Evolutionary conservation across 1,139 yeast species (phyloP), one percentile per base, ranked within the genome.

Genomic region (Saccharomyces hybrid): DNA sequence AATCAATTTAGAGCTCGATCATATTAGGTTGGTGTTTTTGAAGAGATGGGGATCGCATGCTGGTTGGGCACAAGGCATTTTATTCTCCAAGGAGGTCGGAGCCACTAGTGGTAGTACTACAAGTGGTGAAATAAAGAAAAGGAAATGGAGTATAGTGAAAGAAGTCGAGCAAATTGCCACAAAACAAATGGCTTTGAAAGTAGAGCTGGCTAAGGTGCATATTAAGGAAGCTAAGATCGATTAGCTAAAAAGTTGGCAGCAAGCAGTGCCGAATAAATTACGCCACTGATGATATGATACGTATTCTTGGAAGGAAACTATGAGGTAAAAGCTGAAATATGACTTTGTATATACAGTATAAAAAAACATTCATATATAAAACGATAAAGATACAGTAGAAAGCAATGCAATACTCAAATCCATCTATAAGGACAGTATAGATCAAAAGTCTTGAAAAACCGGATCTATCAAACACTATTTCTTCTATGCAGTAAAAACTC

Each of bases 1-100:
- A 58, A 78, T 77, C 13, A 78, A 82, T 2, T 86, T 88, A 65
- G 79, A 75, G 26, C 77, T 78, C 16, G 72, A 69, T 51, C 49
- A 57, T 47, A 84, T 89, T 3, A 75, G 93, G 42, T 64, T 66
- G 5, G 82, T 80, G 67, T 86, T 91, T 65, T 76, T 79, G 50
- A 77, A 77, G 0, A 73, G 85, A 28, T 93, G 97, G 91, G 97
- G 97, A 0, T 79, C 80, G 0, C 86, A 87, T 68, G 97, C 99
- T 4, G 99, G 99, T 0, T 93, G 99, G 99, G 98, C 98, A 0
- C 98, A 91, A 65, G 86, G 93, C n/a, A 91, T 91, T 13, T 76
- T 91, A 57, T 93, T 91, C 71, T 85, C 97, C 0, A 88, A 91
- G 6, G 97, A 90, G 66, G 76, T 91, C 61, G 91, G 89, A 2